These are phyloP conservation scores for Leptoxyphium fumago DNA, from an alignment of 2,329 filamentous ascomycete genomes.

Conservation along the genomic window DNA sequence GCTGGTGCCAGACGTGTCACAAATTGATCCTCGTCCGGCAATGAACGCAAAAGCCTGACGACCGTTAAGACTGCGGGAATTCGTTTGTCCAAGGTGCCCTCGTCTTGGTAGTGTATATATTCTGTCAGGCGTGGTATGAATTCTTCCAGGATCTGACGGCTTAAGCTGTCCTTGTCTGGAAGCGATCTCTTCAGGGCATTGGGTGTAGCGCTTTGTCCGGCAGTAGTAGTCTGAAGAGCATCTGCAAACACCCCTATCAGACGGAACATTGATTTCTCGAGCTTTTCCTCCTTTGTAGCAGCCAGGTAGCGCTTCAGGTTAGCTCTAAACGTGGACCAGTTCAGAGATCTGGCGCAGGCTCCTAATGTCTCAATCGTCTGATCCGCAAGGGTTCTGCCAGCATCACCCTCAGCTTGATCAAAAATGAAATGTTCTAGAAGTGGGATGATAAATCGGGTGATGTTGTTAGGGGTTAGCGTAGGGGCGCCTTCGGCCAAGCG, in stretches of 20 bases:
- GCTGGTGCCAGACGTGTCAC: constrained; percentile 64
- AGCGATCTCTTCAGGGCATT: background rate
- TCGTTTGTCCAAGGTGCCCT: constrained; percentile 82
- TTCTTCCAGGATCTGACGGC: constrained; percentile 43
- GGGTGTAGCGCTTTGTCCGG: constrained; percentile 4
- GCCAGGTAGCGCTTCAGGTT: constrained; percentile 71
- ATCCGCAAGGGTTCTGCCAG: constrained; percentile 66
- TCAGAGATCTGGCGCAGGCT: constrained; percentile 56
- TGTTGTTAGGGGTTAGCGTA: constrained; percentile 58
- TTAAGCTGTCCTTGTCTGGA: background rate
- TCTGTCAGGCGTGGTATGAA: constrained; percentile 68
- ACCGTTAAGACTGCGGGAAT: constrained; percentile 80
- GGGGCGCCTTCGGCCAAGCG: constrained; percentile 56
- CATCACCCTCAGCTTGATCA: constrained; percentile 62
- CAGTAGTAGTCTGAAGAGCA: constrained; percentile 46
- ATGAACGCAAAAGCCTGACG: constrained; percentile 69
- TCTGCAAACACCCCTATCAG: constrained; percentile 72
- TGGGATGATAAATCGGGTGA: constrained; percentile 78
- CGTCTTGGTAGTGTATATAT: constrained; percentile 87
- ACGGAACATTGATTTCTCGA: constrained; percentile 73
- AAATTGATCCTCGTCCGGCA: constrained; percentile 55
- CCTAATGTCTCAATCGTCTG: constrained; percentile 75
- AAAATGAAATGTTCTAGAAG: constrained; percentile 91
- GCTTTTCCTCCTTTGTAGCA: constrained; percentile 55
- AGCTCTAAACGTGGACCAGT: constrained; percentile 82